Evolutionary conservation across 208 protist species (phyloP), one percentile per base, ranked within the genome.

Genomic region (Balamuthia mandrillaris): DNA sequence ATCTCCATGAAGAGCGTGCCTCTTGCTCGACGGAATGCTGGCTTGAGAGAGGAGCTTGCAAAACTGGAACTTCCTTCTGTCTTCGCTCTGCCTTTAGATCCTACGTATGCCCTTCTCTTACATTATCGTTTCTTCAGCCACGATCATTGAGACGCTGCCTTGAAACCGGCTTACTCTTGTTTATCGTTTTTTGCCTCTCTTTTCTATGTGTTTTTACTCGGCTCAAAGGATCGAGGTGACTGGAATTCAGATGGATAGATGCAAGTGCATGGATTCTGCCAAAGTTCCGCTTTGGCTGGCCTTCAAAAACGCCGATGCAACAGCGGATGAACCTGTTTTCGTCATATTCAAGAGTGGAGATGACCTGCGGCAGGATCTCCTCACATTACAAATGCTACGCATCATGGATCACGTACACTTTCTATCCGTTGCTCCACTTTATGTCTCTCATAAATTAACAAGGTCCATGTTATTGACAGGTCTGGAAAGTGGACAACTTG

Each of bases 341-440:
- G 84, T 94, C 12, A 87, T 95, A 1, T 93, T 95, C 60, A 95
- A 95, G 61, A 75, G 41, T 27, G 92, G 93, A 51, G 93, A 96
- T 70, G 94, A 95, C 86, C 33, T 95, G n/a, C 37, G 93, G 12
- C 93, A 95, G 47, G 93, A 95, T 61, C 87, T 91, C 52, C 65
- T 95, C 10, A 94, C 91, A 12, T 74, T 95, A 0, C 93, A 95
- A 61, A 88, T 95, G 63, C 78, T 94, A 6, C 21, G 41, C 41
- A 88, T 91, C 49, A 88, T 93, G 63, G 75, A 89, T 54, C 9
- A 83, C 16, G 54, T 65, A 82, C 37, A n/a, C n/a, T n/a, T n/a
- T n/a, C n/a, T n/a, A n/a, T n/a, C n/a, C n/a, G n/a, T n/a, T n/a
- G n/a, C n/a, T n/a, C n/a, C n/a, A n/a, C n/a, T n/a, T 68, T 68